Base-by-base conservation (phyloP, 306 rosid genomes). In the Lotus japonicus region DNA sequence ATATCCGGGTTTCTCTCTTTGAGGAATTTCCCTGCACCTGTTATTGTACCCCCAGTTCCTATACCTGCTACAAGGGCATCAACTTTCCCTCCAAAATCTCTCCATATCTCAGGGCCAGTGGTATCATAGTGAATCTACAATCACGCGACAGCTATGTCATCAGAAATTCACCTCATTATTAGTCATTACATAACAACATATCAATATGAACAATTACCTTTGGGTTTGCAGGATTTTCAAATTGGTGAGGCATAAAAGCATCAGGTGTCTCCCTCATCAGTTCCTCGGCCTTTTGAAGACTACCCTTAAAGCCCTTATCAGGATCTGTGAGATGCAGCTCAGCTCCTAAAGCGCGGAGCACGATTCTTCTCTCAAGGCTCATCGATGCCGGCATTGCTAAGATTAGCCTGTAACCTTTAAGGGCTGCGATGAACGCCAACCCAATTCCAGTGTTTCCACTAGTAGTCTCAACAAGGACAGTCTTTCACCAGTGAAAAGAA, bases 51-150 rank as follows among this genome's bases (percentile, higher is more conserved):
- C 10, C 88, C 94, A 0, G 94, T 83, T 58, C 96, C 96, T 50
- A 89, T 66, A 49, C 86, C 91, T 3, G 91, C 64, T 19, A 85
- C 88, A 35, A 89, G 71, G 6, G 72, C 82, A 72, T 87, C 94
- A 56, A 89, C 88, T 79, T 83, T 82, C 15, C 86, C 88, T 65
- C 57, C 75, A 0, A 88, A 87, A 70, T 85, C 94, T 80, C 83
- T 89, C 96, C 96, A 87, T 76, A 85, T 85, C 80, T 89, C 96
- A 10, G 84, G 90, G 31, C 91, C 96, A 28, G 96, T 87, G 70
- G 94, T 83, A 64, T 87, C 89, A 28, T 89, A 89, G 77, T 89
- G 96, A 74, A 76, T 74, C 96, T 87, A 73, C 76, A 70, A 63
- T 36, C 46, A 67, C 14, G n/a, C 55, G 14, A 11, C 38, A 9